Evolutionary conservation across 2,329 filamentous ascomycete genomes (phyloP), one percentile per base, ranked within the genome.

Genomic region (Ophiostoma sp.): DNA sequence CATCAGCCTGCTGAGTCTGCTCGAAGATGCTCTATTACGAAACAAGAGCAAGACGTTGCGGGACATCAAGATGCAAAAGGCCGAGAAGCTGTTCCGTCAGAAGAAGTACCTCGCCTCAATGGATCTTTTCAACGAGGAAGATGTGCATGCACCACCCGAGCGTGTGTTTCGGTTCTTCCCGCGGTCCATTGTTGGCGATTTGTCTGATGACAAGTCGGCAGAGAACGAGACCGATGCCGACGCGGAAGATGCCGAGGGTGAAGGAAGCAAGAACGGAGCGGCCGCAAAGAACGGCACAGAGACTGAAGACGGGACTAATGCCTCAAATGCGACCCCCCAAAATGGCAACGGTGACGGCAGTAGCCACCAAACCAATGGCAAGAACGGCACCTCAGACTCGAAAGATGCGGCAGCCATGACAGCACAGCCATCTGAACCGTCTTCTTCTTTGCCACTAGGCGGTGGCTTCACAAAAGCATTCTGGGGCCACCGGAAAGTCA

Each of bases 21-120:
- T 99, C 0, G 96, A 99, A 82, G 95, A 97, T 81, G 97, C 95
- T 0, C 84, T 99, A 28, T 85, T 99, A 28, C 89, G 90, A 64
- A 90, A 97, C 81, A 99, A 99, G 82, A 86, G 87, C 9, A 91
- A 92, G 69, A 91, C 93, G 11, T 86, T 97, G 74, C 89, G 95
- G 36, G 92, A 97, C 78, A 91, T 97, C 78, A 97, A 95, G 83
- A 96, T 97, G 84, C 87, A 92, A 77, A 99, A 99, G 80, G 96
- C 95, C 0, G 93, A 97, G 80, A 84, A 86, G 17, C 84, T 98
- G 4, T 99, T 99, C 78, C 90, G 90, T 74, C 86, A 93, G 77
- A 92, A 91, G 77, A 97, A 92, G 79, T 99, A 95, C 79, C 88
- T 91, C 52, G 91, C 94, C 69, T 92, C 95, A 0, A 88, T 99